A percentile compares a stretch with the other conserved stretches of the same genome.
Evolutionary conservation across 352 stramenopile genomes (phyloP).

Genomic region (Globisporangium apiculatum): DNA sequence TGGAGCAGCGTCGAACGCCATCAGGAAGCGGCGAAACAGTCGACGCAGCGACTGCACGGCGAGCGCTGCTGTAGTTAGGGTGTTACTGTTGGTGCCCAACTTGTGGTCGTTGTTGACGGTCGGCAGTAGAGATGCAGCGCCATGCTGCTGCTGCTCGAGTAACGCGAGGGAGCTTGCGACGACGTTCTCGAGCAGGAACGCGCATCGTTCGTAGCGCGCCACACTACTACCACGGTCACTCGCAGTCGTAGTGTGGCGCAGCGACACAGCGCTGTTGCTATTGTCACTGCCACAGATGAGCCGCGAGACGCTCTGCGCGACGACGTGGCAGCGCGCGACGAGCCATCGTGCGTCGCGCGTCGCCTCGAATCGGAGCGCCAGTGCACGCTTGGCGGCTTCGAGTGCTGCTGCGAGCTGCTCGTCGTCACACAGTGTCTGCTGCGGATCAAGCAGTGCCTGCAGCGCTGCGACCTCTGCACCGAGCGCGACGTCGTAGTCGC

Average conservation of each 20-base stretch:
- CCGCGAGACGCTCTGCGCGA: constrained; percentile 1
- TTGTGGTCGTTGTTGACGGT: neutral
- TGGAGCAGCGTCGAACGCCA: neutral
- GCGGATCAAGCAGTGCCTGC: neutral
- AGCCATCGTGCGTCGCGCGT: constrained; percentile 9
- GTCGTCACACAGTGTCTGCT: neutral
- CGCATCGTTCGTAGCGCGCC: neutral
- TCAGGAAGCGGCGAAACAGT: neutral
- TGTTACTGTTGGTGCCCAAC: neutral
- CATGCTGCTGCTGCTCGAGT: neutral
- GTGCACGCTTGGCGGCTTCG: constrained; percentile 1
- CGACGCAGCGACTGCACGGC: neutral
- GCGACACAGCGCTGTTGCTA: too few species aligned
- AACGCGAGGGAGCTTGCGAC: neutral
- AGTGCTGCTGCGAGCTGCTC: neutral
- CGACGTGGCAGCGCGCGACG: constrained; percentile 7
- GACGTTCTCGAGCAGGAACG: constrained; percentile 8
- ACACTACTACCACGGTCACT: neutral
- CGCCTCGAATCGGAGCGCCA: constrained; percentile 2
- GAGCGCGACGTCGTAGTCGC: neutral
- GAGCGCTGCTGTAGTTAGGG: neutral
- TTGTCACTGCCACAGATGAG: neutral
- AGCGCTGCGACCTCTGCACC: neutral
- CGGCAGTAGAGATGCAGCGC: neutral
- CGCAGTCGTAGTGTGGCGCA: too few species aligned